Percentiles rank a stretch among this genome's conserved stretches.
These are phyloP conservation scores for Ganoderma lingzhi DNA, from an alignment of 1,284 basidiomycete species.

Conservation along the genomic window DNA sequence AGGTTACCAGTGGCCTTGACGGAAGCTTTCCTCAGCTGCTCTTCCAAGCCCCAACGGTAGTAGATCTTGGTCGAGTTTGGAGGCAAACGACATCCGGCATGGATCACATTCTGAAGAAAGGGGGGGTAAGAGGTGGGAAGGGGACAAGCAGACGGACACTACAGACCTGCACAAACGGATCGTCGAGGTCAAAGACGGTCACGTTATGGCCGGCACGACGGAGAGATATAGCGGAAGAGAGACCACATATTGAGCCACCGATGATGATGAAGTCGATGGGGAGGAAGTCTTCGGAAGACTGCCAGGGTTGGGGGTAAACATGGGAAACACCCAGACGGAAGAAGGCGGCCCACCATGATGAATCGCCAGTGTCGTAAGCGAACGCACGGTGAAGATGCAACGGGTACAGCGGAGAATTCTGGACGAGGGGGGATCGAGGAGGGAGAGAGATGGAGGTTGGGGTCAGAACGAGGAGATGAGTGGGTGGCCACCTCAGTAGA, in stretches of 20 bases:
- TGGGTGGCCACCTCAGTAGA: not conserved
- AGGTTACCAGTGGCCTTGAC: slow-evolving; percentile 27
- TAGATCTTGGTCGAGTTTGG: slow-evolving; percentile 41
- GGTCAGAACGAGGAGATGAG: not conserved
- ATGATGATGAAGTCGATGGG: slow-evolving; percentile 41
- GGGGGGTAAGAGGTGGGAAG: slow-evolving; percentile 3
- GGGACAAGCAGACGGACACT: too few species aligned
- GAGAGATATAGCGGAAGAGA: slow-evolving; percentile 41
- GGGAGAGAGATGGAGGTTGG: not conserved
- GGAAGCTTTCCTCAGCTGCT: slow-evolving; percentile 30
- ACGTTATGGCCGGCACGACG: slow-evolving; percentile 41
- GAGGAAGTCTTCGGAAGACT: slow-evolving; percentile 1
- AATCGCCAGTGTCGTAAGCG: not conserved
- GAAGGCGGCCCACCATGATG: not conserved
- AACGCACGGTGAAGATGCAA: not conserved
- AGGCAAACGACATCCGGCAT: slow-evolving; percentile 38
- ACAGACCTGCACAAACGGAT: slow-evolving; percentile 33
- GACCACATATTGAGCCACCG: slow-evolving; percentile 42
- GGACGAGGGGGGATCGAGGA: not conserved
- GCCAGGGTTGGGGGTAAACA: not conserved
- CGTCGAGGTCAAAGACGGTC: slow-evolving; percentile 38
- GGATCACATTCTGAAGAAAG: slow-evolving; percentile 28
- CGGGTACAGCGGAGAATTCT: not conserved
- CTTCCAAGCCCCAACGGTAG: slow-evolving; percentile 41
- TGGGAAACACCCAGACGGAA: not conserved